Conservation (phyloP, 1,284 basidiomycete species). For the Malassezia japonica region DNA sequence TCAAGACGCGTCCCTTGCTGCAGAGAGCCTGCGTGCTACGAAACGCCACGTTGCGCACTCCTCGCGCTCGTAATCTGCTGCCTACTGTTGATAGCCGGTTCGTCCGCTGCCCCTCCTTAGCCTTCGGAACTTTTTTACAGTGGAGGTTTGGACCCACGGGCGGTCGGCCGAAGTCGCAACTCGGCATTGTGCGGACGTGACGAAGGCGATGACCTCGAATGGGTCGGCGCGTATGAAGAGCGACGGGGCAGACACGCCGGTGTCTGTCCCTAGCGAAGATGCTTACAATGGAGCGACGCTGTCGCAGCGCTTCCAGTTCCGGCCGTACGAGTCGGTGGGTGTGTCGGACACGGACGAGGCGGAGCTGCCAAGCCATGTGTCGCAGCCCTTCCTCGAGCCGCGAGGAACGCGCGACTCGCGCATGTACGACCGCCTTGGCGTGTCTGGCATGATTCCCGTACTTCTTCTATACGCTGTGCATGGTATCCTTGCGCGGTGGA, state of each 20-base stretch:
- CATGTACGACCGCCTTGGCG: background rate
- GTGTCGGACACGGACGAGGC: background rate
- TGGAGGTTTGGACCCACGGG: too few relatives aligned
- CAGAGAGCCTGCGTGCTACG: background rate
- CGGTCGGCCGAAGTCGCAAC: too few relatives aligned
- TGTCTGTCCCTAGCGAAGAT: constrained; percentile 1
- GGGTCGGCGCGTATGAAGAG: background rate
- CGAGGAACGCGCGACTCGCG: background rate
- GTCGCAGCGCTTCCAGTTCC: constrained; percentile 13
- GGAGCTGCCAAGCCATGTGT: background rate
- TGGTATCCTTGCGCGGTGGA: constrained; percentile 34
- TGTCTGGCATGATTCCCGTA: background rate
- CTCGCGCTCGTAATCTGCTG: background rate
- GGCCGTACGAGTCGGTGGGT: constrained; percentile 8
- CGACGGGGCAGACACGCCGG: background rate
- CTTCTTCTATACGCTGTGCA: background rate
- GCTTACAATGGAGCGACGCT: background rate
- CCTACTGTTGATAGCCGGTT: too few relatives aligned
- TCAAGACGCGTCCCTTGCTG: background rate
- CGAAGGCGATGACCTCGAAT: background rate
- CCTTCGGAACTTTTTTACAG: too few relatives aligned
- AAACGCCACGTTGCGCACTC: background rate
- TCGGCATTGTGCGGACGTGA: background rate
- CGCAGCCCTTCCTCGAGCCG: background rate
- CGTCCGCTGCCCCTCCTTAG: too few relatives aligned